These are phyloP conservation scores for Endothia cerciana DNA, from an alignment of 2,329 filamentous ascomycete genomes.

Conservation along the genomic window DNA sequence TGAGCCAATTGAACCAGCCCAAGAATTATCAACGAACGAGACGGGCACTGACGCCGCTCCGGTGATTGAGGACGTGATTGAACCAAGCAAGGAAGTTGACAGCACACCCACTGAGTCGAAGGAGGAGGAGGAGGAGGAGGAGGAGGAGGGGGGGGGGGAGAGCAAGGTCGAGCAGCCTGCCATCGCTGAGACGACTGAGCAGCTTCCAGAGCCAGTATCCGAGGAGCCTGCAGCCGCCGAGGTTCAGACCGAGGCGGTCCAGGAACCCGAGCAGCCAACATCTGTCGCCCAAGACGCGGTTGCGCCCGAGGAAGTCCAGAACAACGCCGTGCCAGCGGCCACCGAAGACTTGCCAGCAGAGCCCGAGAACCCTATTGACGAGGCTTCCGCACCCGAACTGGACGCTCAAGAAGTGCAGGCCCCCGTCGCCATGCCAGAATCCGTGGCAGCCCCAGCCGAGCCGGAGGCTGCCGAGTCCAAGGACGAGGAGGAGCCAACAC, in stretches of 20 bases:
- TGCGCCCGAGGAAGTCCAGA: background rate
- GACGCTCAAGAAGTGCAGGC: slow-evolving; percentile 5
- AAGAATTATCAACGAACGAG: background rate
- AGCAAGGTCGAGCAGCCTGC: slow-evolving; percentile 14
- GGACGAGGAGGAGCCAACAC: background rate
- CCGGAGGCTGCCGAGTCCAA: background rate
- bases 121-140: too few relatives aligned
- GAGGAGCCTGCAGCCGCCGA: slow-evolving; percentile 11
- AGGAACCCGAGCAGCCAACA: slow-evolving; percentile 1
- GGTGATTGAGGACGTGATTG: background rate
- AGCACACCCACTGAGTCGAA: background rate
- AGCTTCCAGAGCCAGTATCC: background rate
- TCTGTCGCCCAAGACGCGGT: background rate
- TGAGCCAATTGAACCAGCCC: background rate
- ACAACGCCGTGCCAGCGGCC: slow-evolving; percentile 3
- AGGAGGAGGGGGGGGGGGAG: too few relatives aligned
- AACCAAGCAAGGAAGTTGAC: background rate
- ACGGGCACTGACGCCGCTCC: background rate
- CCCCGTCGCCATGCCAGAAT: background rate
- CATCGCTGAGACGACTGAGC: slow-evolving; percentile 4
- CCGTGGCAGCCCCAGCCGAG: slow-evolving; percentile 6
- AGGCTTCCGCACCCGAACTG: background rate
- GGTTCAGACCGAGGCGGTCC: background rate
- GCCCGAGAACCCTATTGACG: slow-evolving; percentile 1
- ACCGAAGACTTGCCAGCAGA: slow-evolving; percentile 16